phyloP scores from a whole-genome alignment of 176 grass and related monocot genomes.

The Hyparrhenia diplandra region DNA sequence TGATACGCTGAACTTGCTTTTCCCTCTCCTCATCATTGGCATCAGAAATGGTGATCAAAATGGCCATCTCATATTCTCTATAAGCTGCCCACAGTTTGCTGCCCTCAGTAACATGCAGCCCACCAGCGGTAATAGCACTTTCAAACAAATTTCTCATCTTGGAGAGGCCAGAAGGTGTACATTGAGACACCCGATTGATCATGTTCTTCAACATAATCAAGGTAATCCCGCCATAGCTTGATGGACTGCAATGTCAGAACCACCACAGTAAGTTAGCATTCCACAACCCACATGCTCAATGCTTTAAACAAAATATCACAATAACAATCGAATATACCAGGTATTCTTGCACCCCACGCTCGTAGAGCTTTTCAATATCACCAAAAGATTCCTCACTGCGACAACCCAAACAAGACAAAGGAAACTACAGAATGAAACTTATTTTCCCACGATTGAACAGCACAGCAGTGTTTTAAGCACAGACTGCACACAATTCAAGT shows the following conservation, averaged over 20 bases:
- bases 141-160: conserved; percentile 95
- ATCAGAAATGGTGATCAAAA: conserved; percentile 64
- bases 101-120: conserved; percentile 70
- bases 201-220: conserved; percentile 80
- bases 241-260: conserved; percentile 59
- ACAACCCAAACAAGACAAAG: conserved; percentile 16
- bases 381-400: conserved; percentile 57
- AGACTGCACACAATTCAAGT: not conserved
- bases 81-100: conserved; percentile 88
- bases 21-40: conserved; percentile 59
- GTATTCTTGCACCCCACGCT: conserved; percentile 86
- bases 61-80: conserved; percentile 88
- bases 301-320: not conserved
- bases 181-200: conserved; percentile 63
- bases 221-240: conserved; percentile 77
- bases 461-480: not conserved
- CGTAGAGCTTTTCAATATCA: conserved; percentile 78
- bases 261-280: conserved; percentile 24
- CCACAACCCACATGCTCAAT: not conserved
- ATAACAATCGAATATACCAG: conserved; percentile 50
- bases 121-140: conserved; percentile 73
- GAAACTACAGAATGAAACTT: not conserved
- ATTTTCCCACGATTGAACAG: not conserved
- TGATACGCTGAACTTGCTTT: conserved; percentile 72
- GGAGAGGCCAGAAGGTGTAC: conserved; percentile 56